Evolutionary conservation across 768 basidiomycete genomes (phyloP).

Genomic region (Tulasnella sp.): DNA sequence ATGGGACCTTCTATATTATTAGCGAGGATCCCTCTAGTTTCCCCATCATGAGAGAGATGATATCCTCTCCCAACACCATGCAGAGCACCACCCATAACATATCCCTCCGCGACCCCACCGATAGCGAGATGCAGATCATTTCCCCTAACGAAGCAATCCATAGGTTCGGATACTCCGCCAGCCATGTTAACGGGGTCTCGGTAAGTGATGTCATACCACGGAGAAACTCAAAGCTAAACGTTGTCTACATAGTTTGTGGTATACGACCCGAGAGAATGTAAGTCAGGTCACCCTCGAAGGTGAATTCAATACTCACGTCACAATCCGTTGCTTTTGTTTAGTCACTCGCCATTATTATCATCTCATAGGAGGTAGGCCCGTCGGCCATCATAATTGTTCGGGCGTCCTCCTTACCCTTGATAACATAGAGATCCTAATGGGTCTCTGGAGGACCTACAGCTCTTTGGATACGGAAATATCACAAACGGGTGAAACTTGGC

Average conservation of each 20-base stretch:
- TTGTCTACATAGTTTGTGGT: slow-evolving; percentile 46
- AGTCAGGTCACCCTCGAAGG: slow-evolving; percentile 22
- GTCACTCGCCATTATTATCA: slow-evolving; percentile 15
- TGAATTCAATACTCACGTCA: not conserved
- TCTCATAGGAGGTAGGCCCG: not conserved
- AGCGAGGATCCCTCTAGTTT: slow-evolving; percentile 48
- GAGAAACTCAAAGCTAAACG: not conserved
- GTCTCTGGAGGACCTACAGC: slow-evolving; percentile 66
- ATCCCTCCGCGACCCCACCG: slow-evolving; percentile 52
- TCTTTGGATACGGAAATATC: slow-evolving; percentile 37
- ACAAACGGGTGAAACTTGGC: slow-evolving; percentile 35
- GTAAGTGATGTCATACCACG: slow-evolving; percentile 32
- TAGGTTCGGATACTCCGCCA: slow-evolving; percentile 62
- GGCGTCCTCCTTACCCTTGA: not conserved
- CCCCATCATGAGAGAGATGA: slow-evolving; percentile 56
- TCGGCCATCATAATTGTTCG: not conserved
- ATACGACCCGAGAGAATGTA: slow-evolving; percentile 77
- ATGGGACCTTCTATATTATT: not conserved
- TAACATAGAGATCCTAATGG: slow-evolving; percentile 33
- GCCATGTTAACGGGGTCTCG: slow-evolving; percentile 54
- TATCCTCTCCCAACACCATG: slow-evolving; percentile 54
- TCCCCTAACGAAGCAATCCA: slow-evolving; percentile 48
- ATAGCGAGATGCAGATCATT: slow-evolving; percentile 68
- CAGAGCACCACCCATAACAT: slow-evolving; percentile 43
- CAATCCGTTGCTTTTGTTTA: slow-evolving; percentile 27